Evolutionary conservation across 2,329 filamentous ascomycete species (phyloP).

Genomic region (Aspergillus sp.): DNA sequence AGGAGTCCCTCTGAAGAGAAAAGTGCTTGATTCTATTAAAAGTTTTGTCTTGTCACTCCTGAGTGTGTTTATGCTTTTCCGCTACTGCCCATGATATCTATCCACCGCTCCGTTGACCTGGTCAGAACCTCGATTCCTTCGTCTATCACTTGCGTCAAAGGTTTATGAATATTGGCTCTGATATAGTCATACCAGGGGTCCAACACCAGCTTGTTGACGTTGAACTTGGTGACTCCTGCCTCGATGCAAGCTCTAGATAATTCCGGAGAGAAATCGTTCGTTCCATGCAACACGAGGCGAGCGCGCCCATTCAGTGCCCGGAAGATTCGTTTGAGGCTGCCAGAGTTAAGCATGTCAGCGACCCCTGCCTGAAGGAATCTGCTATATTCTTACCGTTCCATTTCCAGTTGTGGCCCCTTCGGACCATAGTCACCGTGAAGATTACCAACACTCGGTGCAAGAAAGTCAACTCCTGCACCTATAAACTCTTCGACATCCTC

Average conservation of each 20-base stretch:
- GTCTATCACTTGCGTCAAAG: slow-evolving; percentile 48
- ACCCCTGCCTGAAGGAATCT: neutral
- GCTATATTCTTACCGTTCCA: slow-evolving; percentile 2
- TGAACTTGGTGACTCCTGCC: slow-evolving; percentile 50
- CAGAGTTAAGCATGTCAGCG: slow-evolving; percentile 28
- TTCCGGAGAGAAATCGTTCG: slow-evolving; percentile 49
- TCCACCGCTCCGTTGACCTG: slow-evolving; percentile 46
- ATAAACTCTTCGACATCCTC: slow-evolving; percentile 66
- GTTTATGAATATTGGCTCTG: slow-evolving; percentile 39
- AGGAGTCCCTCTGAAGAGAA: neutral
- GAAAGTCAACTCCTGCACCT: slow-evolving; percentile 62
- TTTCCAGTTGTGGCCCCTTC: slow-evolving; percentile 54
- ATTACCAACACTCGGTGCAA: slow-evolving; percentile 69
- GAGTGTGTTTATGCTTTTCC: slow-evolving; percentile 1
- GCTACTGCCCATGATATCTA: slow-evolving; percentile 39
- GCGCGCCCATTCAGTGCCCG: slow-evolving; percentile 43
- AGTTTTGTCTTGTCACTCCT: neutral
- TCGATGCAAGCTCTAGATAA: slow-evolving; percentile 48
- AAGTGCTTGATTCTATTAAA: neutral
- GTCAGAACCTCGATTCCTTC: slow-evolving; percentile 47
- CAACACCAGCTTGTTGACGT: slow-evolving; percentile 51
- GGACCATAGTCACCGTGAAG: slow-evolving; percentile 66
- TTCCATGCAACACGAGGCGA: slow-evolving; percentile 51
- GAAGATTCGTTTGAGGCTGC: slow-evolving; percentile 44
- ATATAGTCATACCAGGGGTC: slow-evolving; percentile 40